phyloP scores from a whole-genome alignment of 495 filamentous ascomycete species.

The Hypoxylon fragiforme region DNA sequence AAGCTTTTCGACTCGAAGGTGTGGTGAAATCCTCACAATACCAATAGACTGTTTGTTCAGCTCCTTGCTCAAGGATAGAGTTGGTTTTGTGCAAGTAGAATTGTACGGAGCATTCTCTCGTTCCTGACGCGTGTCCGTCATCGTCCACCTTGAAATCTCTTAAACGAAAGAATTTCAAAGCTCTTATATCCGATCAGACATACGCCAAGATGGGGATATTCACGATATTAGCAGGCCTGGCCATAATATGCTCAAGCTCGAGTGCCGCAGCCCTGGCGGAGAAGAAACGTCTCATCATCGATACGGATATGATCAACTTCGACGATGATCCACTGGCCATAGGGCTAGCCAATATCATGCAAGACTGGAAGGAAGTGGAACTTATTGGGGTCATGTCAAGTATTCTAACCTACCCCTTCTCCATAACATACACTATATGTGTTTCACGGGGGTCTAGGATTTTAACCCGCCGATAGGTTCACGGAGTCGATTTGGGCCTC shows the following conservation, averaged over 20 bases:
- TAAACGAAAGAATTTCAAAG: neutral
- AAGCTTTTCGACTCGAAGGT: too few relatives aligned
- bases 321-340: conserved; percentile 25
- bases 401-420: conserved; percentile 1
- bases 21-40: too few relatives aligned
- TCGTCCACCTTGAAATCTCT: too few relatives aligned
- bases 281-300: conserved; percentile 28
- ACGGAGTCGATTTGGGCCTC: conserved; percentile 36
- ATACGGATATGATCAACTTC: conserved; percentile 23
- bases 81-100: too few relatives aligned
- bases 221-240: neutral
- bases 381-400: conserved; percentile 26
- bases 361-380: conserved; percentile 25
- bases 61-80: too few relatives aligned
- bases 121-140: too few relatives aligned
- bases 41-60: too few relatives aligned
- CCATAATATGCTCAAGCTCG: neutral
- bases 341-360: conserved; percentile 16
- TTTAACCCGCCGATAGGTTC: conserved; percentile 14
- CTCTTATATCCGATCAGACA: neutral
- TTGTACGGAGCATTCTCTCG: too few relatives aligned
- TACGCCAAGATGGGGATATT: conserved; percentile 11
- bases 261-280: neutral
- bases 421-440: neutral
- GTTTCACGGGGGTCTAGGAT: too few relatives aligned